Evolutionary conservation across 768 basidiomycete species (phyloP).

Genomic region (Mrakia hoshinonis): DNA sequence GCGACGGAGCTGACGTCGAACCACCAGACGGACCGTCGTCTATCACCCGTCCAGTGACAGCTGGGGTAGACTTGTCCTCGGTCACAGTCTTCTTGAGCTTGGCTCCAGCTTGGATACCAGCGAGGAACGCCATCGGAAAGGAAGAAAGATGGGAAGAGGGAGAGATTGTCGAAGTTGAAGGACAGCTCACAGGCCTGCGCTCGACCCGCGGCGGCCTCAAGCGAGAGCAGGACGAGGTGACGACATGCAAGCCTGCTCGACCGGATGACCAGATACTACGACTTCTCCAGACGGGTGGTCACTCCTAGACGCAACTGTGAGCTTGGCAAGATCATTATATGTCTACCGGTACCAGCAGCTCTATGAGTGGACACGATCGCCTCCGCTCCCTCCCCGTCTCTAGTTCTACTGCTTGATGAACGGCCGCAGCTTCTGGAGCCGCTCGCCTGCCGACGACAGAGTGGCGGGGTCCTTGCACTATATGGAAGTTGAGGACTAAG

Average conservation of each 20-base stretch:
- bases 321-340: too few species aligned
- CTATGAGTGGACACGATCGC: too few species aligned
- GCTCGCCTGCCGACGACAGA: constrained; percentile 66
- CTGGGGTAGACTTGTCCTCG: constrained; percentile 68
- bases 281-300: too few species aligned
- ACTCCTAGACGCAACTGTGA: too few species aligned
- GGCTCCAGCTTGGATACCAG: constrained; percentile 75
- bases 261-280: too few species aligned
- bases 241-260: too few species aligned
- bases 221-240: not conserved
- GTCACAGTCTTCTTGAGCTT: constrained; percentile 72
- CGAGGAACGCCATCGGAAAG: constrained; percentile 53
- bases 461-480: constrained; percentile 90
- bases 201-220: not conserved
- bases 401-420: constrained; percentile 41
- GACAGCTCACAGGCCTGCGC: too few species aligned
- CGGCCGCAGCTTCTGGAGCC: constrained; percentile 64
- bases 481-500: not conserved
- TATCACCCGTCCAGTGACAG: constrained; percentile 44
- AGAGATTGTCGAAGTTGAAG: too few species aligned
- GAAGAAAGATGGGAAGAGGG: not conserved
- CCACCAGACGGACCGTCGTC: not conserved
- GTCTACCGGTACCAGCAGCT: too few species aligned
- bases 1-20: not conserved
- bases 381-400: not conserved